A percentile compares a stretch with the other conserved stretches of the same genome.
phyloP scores from a whole-genome alignment of 345 rosid genomes.

The Hibiscus mutabilis region DNA sequence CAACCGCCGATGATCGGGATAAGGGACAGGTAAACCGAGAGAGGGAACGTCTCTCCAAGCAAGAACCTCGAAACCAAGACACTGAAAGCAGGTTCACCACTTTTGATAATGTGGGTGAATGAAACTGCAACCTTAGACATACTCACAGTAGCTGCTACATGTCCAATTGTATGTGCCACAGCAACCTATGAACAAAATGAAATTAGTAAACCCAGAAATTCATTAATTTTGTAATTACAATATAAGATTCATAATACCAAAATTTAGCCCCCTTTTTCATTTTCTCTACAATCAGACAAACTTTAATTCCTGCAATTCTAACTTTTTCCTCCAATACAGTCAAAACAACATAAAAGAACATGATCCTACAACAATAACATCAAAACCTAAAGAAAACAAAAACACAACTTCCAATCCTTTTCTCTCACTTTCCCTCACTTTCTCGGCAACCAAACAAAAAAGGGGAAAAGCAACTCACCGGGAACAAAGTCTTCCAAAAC shows the following conservation, averaged over 20 bases:
- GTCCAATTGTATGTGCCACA: constrained; percentile 97
- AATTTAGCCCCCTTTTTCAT: constrained; percentile 15
- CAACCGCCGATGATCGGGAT: constrained; percentile 97
- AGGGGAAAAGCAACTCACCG: constrained; percentile 55
- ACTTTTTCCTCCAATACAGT: not conserved
- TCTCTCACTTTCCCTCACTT: not conserved
- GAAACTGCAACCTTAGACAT: constrained; percentile 99
- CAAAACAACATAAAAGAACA: constrained; percentile 17
- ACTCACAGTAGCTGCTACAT: constrained; percentile 98
- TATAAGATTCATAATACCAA: not conserved
- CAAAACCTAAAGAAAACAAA: constrained; percentile 11
- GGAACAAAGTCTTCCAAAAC: constrained; percentile 91
- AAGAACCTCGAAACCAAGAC: constrained; percentile 84
- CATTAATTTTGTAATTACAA: constrained; percentile 1
- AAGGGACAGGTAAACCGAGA: constrained; percentile 74
- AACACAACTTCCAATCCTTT: constrained; percentile 10
- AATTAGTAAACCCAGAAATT: constrained; percentile 2
- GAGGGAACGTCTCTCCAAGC: constrained; percentile 85
- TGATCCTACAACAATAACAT: constrained; percentile 24
- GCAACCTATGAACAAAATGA: constrained; percentile 60
- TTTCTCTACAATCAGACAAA: constrained; percentile 44
- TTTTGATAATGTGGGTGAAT: constrained; percentile 95
- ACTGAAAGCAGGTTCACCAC: constrained; percentile 98
- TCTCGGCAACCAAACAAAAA: constrained; percentile 22
- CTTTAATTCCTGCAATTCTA: constrained; percentile 9